Percentiles rank a stretch among this genome's conserved stretches.
phyloP scores from a whole-genome alignment of 2,329 filamentous ascomycete genomes.

The Fusarium armeniacum region DNA sequence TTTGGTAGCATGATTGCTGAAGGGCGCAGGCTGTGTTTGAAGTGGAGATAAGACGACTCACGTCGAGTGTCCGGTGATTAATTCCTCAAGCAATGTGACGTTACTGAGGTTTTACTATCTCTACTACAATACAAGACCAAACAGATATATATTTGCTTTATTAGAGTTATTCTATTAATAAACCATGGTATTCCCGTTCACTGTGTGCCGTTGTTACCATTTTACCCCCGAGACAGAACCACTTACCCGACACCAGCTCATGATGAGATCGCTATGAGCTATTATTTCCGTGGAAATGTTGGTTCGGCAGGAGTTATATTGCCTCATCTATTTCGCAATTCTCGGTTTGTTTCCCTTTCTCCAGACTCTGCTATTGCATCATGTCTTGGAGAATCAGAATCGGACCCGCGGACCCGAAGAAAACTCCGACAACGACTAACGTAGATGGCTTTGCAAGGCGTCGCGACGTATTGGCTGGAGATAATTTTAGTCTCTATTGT shows the following conservation, averaged over 20 bases:
- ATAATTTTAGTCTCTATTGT: not conserved
- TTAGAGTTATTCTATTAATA: not conserved
- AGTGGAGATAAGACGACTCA: not conserved
- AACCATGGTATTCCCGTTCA: too few species aligned
- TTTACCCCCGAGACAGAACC: not conserved
- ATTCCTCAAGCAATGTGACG: not conserved
- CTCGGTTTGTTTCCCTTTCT: not conserved
- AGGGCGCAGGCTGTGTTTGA: conserved; percentile 17
- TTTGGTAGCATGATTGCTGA: not conserved
- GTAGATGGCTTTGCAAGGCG: not conserved
- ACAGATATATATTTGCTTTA: not conserved
- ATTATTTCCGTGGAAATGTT: not conserved
- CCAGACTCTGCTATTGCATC: not conserved
- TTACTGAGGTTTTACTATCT: not conserved
- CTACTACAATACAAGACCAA: not conserved
- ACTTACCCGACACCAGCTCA: not conserved
- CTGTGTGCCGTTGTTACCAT: too few species aligned
- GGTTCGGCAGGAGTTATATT: not conserved
- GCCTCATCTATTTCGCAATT: not conserved
- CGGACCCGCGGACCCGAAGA: conserved; percentile 4
- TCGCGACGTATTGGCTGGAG: not conserved
- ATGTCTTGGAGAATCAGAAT: not conserved
- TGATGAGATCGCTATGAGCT: too few species aligned
- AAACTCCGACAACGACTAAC: not conserved
- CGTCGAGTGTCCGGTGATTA: not conserved